Conservation (phyloP, 2,329 filamentous ascomycete species). For the Ophiostoma sp. region DNA sequence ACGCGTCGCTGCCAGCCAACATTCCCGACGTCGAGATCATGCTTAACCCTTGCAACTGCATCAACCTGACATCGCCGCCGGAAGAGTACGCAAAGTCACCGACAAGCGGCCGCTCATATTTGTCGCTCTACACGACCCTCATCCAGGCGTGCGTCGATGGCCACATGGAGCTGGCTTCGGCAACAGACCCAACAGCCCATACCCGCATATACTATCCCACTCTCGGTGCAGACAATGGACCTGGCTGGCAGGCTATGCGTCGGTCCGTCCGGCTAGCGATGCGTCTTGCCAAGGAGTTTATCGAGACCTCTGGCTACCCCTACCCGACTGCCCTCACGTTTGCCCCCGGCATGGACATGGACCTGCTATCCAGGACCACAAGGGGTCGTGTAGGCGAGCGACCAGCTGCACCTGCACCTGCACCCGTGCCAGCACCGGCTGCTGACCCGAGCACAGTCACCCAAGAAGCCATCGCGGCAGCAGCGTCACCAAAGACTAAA, state of each 20-base stretch:
- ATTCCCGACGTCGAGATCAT: conserved; percentile 34
- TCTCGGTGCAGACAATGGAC: conserved; percentile 29
- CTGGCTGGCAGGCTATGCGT: conserved; percentile 31
- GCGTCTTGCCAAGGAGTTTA: conserved; percentile 32
- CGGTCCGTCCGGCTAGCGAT: conserved; percentile 33
- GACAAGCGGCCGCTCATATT: conserved; percentile 25
- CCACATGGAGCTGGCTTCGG: conserved; percentile 34
- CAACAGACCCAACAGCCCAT: conserved; percentile 33
- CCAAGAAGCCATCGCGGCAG: background rate
- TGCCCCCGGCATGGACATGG: conserved; percentile 30
- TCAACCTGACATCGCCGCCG: conserved; percentile 34
- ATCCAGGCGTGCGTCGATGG: conserved; percentile 34
- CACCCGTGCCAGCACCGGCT: background rate
- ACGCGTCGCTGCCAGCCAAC: conserved; percentile 28
- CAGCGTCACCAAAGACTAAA: background rate
- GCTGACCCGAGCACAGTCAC: background rate
- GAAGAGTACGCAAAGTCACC: conserved; percentile 7
- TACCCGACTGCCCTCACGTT: conserved; percentile 29
- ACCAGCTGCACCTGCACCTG: background rate
- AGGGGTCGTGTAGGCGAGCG: background rate
- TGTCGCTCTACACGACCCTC: conserved; percentile 31
- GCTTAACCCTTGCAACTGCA: conserved; percentile 37
- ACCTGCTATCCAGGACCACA: conserved; percentile 22
- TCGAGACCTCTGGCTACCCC: conserved; percentile 30
- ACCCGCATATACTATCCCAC: conserved; percentile 35